Base-by-base conservation (phyloP, 192 early-diverging fungal species). In the Lunasporangiospora selenospora region DNA sequence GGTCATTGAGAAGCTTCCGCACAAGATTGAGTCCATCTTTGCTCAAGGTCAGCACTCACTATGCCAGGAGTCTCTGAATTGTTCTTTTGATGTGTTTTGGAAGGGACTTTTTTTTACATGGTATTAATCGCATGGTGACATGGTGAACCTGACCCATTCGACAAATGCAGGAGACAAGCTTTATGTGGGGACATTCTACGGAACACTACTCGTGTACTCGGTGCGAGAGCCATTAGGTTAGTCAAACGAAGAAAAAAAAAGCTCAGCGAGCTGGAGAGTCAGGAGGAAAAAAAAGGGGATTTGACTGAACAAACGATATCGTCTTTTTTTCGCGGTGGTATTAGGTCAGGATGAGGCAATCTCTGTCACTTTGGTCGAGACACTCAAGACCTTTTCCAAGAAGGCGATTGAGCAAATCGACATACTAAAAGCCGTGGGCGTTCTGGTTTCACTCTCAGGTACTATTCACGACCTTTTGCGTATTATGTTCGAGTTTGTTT, bases 371-470 rank as follows among this genome's bases (percentile, higher is more conserved):
- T 77, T 91, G 11, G 63, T 83, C 10, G 84, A 90, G 38, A 89
- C 89, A 3, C 76, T 81, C 21, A 89, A 90, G 73, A 80, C 75
- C 9, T 93, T 93, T 75, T 84, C 88, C 13, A 84, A 84, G 56
- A 83, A 76, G 45, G 75, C 88, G 9, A 84, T 93, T 39, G 90
- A 90, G 57, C 89, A 91, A 29, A 67, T 93, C 36, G 89, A 87
- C 52, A 80, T 90, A 6, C 86, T 93, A 53, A 90, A 90, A 31
- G 89, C 89, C 51, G 87, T 90, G 11, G 85, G 81, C 36, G 79
- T 90, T 4, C 70, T 93, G 29, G 88, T 93, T 6, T 85, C 87
- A 1, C 70, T 91, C 52, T 82, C 90, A 41, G 85, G 85, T 83
- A 67, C 48, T 30, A 13, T 27, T n/a, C n/a, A n/a, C n/a, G n/a